phyloP scores from a whole-genome alignment of 2,329 filamentous ascomycete species.

The Fusarium pininemorale region DNA sequence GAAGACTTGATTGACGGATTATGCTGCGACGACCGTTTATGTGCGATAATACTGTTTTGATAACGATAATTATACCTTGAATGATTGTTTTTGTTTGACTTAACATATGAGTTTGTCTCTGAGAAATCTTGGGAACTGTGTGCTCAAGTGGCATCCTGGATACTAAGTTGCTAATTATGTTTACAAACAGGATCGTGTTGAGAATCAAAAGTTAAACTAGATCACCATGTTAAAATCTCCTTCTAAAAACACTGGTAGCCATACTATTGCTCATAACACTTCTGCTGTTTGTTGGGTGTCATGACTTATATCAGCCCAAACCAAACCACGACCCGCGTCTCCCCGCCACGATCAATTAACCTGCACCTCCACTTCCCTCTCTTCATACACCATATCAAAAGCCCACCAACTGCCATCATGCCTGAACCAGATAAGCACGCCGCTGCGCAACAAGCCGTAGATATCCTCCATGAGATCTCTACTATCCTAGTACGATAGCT shows the following conservation, averaged over 20 bases:
- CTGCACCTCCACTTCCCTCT: conserved; percentile 31
- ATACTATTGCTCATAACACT: neutral
- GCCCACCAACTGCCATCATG: conserved; percentile 43
- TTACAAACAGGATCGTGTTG: neutral
- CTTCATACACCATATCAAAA: conserved; percentile 11
- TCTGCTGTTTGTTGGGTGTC: neutral
- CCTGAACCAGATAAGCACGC: conserved; percentile 73
- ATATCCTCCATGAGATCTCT: conserved; percentile 85
- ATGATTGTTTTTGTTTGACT: neutral
- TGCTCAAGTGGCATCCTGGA: neutral
- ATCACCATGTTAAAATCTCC: rapidly evolving
- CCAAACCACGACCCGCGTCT: conserved; percentile 32
- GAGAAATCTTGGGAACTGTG: neutral
- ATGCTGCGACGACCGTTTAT: conserved; percentile 16
- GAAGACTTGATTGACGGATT: conserved; percentile 25
- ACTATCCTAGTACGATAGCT: conserved; percentile 78
- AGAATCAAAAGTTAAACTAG: neutral
- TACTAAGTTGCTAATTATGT: neutral
- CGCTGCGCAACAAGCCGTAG: conserved; percentile 82
- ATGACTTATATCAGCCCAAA: conserved; percentile 5
- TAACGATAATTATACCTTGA: conserved; percentile 11
- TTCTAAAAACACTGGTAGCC: neutral
- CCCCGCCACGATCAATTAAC: conserved; percentile 26
- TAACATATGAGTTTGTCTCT: neutral
- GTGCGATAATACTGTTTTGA: conserved; percentile 8